Evolutionary conservation across 2,329 filamentous ascomycete genomes (phyloP), one percentile per base, ranked within the genome.

Genomic region (Calonectria hawksworthii): DNA sequence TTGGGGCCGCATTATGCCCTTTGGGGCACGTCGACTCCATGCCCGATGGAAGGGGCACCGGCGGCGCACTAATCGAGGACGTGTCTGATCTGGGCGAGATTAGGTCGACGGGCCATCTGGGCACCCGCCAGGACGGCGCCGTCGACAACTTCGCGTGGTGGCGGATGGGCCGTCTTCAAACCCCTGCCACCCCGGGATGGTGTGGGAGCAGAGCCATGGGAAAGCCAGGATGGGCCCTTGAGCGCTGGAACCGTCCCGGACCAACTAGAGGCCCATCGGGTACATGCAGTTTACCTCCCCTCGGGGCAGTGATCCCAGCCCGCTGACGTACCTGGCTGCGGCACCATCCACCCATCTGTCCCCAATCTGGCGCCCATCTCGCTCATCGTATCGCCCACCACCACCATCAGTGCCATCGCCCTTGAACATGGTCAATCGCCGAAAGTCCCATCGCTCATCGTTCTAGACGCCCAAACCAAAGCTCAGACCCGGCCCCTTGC

Each of bases 51-150:
- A 73, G 64, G 70, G 70, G 44, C 70, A 61, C 71, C 67, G 63
- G 77, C 76, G 68, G 74, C 76, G 76, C 78, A 80, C 78, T 80
- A 80, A 80, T 79, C 77, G 76, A 80, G 71, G 74, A 73, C 67
- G 74, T 80, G 79, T 80, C 77, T 80, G 79, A 80, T 80, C 79
- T 80, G 73, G 71, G 65, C 78, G 77, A 80, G 79, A 80, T 80
- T 80, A 78, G 76, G 78, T 76, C 79, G 76, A 72, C 79, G 76
- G 76, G 74, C 78, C 76, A 80, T 80, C 77, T 81, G 66, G 68
- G 56, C 70, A 80, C 72, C 77, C 79, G 73, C 75, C 78, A 80
- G 76, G 66, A 65, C 75, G 77, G 79, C 77, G 77, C 78, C 77
- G 75, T 79, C 73, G 67, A 77, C 75, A 38, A 77, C 73, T 78